Base-by-base conservation (phyloP, 2,329 filamentous ascomycete species). In the Colletotrichum ledebouriae region DNA sequence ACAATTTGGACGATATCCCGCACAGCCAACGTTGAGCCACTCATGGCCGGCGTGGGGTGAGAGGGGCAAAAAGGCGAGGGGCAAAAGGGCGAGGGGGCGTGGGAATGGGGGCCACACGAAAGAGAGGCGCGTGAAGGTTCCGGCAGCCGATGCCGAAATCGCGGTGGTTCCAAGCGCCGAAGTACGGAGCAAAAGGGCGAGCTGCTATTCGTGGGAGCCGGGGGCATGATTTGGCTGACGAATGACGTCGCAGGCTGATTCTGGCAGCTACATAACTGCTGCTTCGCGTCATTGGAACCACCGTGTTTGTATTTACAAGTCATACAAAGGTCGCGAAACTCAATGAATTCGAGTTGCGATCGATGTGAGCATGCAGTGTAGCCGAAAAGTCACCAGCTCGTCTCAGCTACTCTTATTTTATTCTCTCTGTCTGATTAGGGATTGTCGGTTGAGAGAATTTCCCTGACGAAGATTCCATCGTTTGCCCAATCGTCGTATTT, bases 101-200 rank as follows among this genome's bases (percentile, higher is more conserved):
- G 34, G 17, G 34, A 17, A 41, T 39, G 20, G 29, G 29, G 39
- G 4, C 53, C 29, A 15, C 53, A 57, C 34, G 60, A 42, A n/a
- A 49, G 41, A 49, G 33, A 17, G 22, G 34, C 39, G 33, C 11
- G 29, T 33, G 20, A 46, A 52, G 44, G 39, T 59, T 57, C 29
- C 66, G 61, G 66, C 55, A 12, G 25, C 55, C 61, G 66, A 55
- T 66, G 50, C 61, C 66, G 61, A 69, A 25, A 42, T 65, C 34
- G 59, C 49, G 61, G 61, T 39, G 41, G 50, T 34, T 53, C 17
- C 17, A 17, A 17, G 34, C 49, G 41, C 61, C 66, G 66, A 69
- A 50, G 49, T 39, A 42, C 61, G 61, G 56, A 66, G 61, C 34
- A 17, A 34, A 25, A 29, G 15, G 58, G 33, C 10, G 22, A 17